Percentiles rank a stretch among this genome's conserved stretches.
Evolutionary conservation across 768 basidiomycete species (phyloP).

Genomic region (Suillus sp.): DNA sequence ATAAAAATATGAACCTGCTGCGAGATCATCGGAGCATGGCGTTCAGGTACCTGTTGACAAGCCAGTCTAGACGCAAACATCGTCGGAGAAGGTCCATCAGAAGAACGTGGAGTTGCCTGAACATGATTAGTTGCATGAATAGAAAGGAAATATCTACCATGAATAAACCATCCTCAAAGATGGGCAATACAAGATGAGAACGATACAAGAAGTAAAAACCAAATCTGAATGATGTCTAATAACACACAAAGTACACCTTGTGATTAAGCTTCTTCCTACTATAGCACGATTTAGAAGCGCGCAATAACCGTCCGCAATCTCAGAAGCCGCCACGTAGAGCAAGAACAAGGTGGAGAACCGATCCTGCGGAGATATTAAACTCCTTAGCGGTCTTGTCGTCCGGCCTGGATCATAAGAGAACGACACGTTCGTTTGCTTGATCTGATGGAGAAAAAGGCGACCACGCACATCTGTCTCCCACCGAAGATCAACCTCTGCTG

Average conservation of each 20-base stretch:
- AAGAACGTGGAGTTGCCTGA: background rate
- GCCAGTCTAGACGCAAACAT: background rate
- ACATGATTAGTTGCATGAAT: background rate
- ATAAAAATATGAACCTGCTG: background rate
- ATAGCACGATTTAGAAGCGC: background rate
- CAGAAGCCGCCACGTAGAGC: conserved; percentile 90
- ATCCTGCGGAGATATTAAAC: conserved; percentile 80
- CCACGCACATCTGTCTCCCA: conserved; percentile 87
- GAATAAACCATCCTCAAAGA: background rate
- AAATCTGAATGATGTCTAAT: conserved; percentile 18
- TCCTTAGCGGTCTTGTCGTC: conserved; percentile 92
- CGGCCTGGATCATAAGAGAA: conserved; percentile 48
- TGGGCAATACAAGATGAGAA: background rate
- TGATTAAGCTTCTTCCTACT: conserved; percentile 10
- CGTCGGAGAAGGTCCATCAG: background rate
- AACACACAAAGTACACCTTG: conserved; percentile 20
- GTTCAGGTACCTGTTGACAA: background rate
- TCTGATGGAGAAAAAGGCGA: background rate
- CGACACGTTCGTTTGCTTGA: background rate
- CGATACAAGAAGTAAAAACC: conserved; percentile 2
- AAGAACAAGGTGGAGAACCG: conserved; percentile 91
- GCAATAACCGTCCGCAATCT: background rate
- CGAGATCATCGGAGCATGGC: background rate
- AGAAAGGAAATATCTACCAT: background rate
- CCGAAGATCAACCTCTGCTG: conserved; percentile 94